Conservation (phyloP, 179 eudicot genomes). For the Vitellaria paradoxa region DNA sequence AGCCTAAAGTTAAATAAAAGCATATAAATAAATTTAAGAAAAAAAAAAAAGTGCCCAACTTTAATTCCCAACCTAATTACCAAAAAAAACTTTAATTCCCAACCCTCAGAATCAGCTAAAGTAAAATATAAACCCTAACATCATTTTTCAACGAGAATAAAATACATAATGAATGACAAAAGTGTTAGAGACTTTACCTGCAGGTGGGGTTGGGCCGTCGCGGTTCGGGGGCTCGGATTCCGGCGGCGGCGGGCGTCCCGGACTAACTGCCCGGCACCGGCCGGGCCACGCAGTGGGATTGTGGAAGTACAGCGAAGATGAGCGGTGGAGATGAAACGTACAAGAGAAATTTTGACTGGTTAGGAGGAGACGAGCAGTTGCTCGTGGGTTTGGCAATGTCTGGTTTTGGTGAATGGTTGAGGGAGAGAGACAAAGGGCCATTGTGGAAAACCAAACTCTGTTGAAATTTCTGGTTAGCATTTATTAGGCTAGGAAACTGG, state of each 20-base stretch:
- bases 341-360: conserved; percentile 2
- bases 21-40: not conserved
- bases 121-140: not conserved
- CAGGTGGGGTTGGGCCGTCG: conserved; percentile 12
- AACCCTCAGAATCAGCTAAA: not conserved
- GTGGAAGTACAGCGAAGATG: conserved; percentile 21
- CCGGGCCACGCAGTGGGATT: conserved; percentile 23
- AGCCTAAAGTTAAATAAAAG: not conserved
- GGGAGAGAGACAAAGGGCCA: conserved; percentile 3
- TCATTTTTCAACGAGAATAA: not conserved
- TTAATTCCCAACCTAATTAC: not conserved
- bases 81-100: too few relatives aligned
- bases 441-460: not conserved
- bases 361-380: conserved; percentile 12
- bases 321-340: conserved; percentile 33
- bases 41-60: not conserved
- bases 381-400: not conserved
- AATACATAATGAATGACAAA: not conserved
- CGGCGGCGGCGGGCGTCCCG: conserved; percentile 36
- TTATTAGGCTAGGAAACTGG: not conserved
- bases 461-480: not conserved
- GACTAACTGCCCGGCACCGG: conserved; percentile 29
- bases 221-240: conserved; percentile 38
- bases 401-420: not conserved
- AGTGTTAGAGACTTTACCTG: conserved; percentile 22